Evolutionary conservation across 2,329 filamentous ascomycete genomes (phyloP), one percentile per base, ranked within the genome.

Genomic region (Xylariaceae sp.): DNA sequence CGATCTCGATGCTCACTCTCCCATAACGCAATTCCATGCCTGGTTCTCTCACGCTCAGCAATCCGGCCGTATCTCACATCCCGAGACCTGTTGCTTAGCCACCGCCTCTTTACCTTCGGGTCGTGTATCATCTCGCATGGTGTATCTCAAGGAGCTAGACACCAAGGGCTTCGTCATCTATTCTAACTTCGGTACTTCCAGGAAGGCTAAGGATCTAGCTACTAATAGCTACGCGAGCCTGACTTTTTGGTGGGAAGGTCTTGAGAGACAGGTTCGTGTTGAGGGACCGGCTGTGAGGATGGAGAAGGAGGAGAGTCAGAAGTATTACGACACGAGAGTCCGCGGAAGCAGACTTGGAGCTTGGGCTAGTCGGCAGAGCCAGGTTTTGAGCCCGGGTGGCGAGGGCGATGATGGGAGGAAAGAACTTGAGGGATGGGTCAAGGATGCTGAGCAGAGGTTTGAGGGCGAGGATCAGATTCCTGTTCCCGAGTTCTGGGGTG

Each of bases 131-230:
- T 85, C 89, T 3, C 89, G 94, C 51, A 80, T 90, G 59, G 90
- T 99, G 35, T 99, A 97, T 71, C 79, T 99, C 58, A 99, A 99
- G 72, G 94, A 97, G 75, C 82, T 97, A 19, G 91, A 97, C 68
- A 70, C 75, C 47, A 61, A 69, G 5, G 90, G 91, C 14, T 99
- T 95, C 71, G 90, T 97, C 39, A 77, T 99, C 43, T 99, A 97
- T 76, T 87, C 83, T 64, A 99, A 99, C 70, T 92, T 91, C 74
- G 90, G 83, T 52, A 94, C 88, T 0, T 89, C 83, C 51, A 73
- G 78, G 62, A 82, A 86, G 73, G 81, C 84, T 1, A 64, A 71
- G 44, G 89, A 96, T 66, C 72, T 94, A 6, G 76, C 73, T 18
- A 76, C 71, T 4, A 99, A 97, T 68, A 80, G 81, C 27, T 86